These are phyloP conservation scores for Gnetum montanum DNA, from an alignment of 75 land plant genomes.

Conservation along the genomic window DNA sequence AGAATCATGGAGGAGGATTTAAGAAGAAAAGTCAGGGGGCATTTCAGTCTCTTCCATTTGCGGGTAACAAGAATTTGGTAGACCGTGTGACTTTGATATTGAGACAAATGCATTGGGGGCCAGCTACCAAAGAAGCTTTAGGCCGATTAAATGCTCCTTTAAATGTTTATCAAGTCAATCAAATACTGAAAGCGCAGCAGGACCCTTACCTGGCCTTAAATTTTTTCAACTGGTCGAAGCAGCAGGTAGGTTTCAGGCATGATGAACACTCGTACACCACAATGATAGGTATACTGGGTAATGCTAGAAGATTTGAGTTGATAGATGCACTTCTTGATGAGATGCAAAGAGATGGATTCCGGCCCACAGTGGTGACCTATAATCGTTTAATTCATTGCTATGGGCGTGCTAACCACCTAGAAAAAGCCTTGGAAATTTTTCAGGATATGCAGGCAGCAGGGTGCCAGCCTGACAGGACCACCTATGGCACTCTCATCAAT, in stretches of 20 bases:
- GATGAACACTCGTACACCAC: slow-evolving; percentile 91
- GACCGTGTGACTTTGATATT: slow-evolving; percentile 46
- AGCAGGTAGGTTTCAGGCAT: slow-evolving; percentile 78
- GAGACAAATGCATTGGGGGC: slow-evolving; percentile 51
- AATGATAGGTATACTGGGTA: slow-evolving; percentile 93
- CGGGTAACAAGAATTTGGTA: slow-evolving; percentile 30
- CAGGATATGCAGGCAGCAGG: slow-evolving; percentile 67
- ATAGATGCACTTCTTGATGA: slow-evolving; percentile 56
- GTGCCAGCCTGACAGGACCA: slow-evolving; percentile 80
- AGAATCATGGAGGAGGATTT: slow-evolving; percentile 1
- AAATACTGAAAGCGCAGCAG: slow-evolving; percentile 67
- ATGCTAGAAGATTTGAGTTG: slow-evolving; percentile 62
- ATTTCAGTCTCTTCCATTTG: background rate
- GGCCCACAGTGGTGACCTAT: slow-evolving; percentile 92
- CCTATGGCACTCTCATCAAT: slow-evolving; percentile 94
- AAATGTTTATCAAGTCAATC: slow-evolving; percentile 89
- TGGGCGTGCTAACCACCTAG: slow-evolving; percentile 82
- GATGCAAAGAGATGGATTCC: slow-evolving; percentile 84
- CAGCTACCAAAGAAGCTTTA: slow-evolving; percentile 48
- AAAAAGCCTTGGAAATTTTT: slow-evolving; percentile 62
- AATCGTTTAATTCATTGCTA: slow-evolving; percentile 90
- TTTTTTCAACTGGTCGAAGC: slow-evolving; percentile 82
- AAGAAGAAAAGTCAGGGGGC: slow-evolving; percentile 9
- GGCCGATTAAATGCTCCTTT: slow-evolving; percentile 32
- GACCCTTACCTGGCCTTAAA: slow-evolving; percentile 67